A percentile compares a stretch with the other conserved stretches of the same genome.
Evolutionary conservation across 2,329 filamentous ascomycete species (phyloP).

Genomic region (Clonostachys byssicola): DNA sequence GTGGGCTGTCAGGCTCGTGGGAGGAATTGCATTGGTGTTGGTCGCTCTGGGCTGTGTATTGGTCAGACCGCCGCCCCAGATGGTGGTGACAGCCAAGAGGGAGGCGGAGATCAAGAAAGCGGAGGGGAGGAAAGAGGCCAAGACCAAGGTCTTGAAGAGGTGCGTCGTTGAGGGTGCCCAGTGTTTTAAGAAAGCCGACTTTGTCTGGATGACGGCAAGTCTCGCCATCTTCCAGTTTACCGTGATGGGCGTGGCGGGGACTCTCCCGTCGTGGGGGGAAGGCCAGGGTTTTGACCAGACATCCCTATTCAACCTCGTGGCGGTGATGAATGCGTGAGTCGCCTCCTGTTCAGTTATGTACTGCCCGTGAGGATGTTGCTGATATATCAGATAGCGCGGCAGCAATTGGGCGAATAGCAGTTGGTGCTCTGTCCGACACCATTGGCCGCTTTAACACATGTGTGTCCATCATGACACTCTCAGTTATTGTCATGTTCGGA

Average conservation of each 20-base stretch:
- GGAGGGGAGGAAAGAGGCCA: neutral
- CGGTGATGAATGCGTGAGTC: constrained; percentile 4
- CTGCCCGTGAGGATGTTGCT: neutral
- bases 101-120: neutral
- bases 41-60: neutral
- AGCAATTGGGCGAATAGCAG: constrained; percentile 1
- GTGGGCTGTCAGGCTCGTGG: constrained; percentile 1
- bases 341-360: neutral
- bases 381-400: neutral
- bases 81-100: neutral
- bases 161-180: neutral
- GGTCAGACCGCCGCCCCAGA: neutral
- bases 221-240: constrained; percentile 3
- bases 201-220: constrained; percentile 5
- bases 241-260: constrained; percentile 3
- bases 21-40: neutral
- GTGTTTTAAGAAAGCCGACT: constrained; percentile 1
- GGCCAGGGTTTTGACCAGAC: neutral
- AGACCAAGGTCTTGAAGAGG: neutral
- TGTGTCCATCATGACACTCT: constrained; percentile 1
- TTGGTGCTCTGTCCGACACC: constrained; percentile 1
- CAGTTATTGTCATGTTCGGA: constrained; percentile 1
- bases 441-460: constrained; percentile 5
- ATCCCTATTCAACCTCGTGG: constrained; percentile 4
- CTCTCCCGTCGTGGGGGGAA: constrained; percentile 3